Evolutionary conservation across 176 grass and related monocot genomes (phyloP), one percentile per base, ranked within the genome.

Genomic region (Eragrostis curvula): DNA sequence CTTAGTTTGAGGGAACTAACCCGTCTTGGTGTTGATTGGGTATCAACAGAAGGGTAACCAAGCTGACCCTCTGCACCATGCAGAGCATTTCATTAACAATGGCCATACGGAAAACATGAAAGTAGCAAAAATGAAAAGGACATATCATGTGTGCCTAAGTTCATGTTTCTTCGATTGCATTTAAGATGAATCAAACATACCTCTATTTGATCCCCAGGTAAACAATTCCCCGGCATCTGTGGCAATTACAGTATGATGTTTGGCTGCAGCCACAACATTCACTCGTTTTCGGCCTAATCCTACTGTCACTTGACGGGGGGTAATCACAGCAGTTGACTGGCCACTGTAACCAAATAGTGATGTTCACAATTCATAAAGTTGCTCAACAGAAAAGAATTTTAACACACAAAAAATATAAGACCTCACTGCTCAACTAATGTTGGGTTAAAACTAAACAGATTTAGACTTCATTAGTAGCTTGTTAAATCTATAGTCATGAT

Each of bases 131-230:
- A 42, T 2, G 48, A 81, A 83, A 86, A 57, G 14, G 30, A 16
- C 62, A 87, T 39, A n/a, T 48, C 29, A 32, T 65, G 61, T 40
- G n/a, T 68, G 73, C 42, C 40, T 53, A 84, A 78, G 25, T 77
- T 69, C 41, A n/a, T 81, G 41, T 29, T 70, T 78, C 70, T 50
- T 44, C n/a, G 44, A 69, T 75, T 68, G 27, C 29, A 77, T 70
- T 75, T 44, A 51, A 88, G 49, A 72, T 89, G 70, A 27, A 85
- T 78, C 9, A 75, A 63, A 82, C 29, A 48, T 84, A 99, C 97
- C 97, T 99, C 97, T 96, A 81, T 99, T 99, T 76, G 97, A 99
- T 87, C 97, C 97, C 97, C 97, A 99, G 57, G 97, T 92, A 87
- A 96, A 99, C 86, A 99, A 80, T 84, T 94, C 97, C 72, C 97